phyloP scores from a whole-genome alignment of 139 green algal genomes.

The Astrephomene gubernaculifera region DNA sequence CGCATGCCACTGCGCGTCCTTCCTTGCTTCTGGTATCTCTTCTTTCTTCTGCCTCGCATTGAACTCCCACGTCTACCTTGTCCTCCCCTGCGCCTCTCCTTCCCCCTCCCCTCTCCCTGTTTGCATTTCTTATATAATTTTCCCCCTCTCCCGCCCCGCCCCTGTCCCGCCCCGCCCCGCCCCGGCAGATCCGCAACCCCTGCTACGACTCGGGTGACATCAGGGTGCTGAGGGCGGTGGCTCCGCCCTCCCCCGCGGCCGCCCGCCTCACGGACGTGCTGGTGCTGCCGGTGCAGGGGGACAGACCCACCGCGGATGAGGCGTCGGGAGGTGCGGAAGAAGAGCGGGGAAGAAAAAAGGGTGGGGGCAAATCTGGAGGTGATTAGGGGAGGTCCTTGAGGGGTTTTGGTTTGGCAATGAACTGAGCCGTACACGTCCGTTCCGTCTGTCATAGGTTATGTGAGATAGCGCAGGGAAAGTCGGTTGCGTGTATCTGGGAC shows the following conservation, averaged over 20 bases:
- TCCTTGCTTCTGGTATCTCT: too few species aligned
- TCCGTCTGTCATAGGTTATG: too few species aligned
- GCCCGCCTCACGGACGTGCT: constrained; percentile 7
- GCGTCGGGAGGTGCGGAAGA: constrained; percentile 14
- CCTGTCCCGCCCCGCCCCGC: background rate
- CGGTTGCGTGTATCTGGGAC: too few species aligned
- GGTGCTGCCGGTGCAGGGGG: constrained; percentile 8
- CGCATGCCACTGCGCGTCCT: too few species aligned
- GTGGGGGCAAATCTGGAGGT: background rate
- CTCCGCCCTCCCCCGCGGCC: background rate
- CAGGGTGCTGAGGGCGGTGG: constrained; percentile 16
- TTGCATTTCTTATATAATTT: background rate
- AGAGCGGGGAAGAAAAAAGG: background rate
- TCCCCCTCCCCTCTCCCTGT: background rate
- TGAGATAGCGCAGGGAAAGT: too few species aligned
- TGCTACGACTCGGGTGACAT: constrained; percentile 27
- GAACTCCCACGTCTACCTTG: background rate
- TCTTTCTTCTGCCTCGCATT: background rate
- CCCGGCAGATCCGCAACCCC: constrained; percentile 32
- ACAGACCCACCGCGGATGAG: constrained; percentile 16
- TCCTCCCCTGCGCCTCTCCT: too few species aligned
- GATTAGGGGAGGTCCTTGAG: too few species aligned
- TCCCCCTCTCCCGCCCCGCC: background rate
- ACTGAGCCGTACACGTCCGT: too few species aligned
- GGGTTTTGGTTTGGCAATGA: too few species aligned